These are phyloP conservation scores for Eucalyptus sp. DNA, from an alignment of 345 rosid species.

Conservation along the genomic window DNA sequence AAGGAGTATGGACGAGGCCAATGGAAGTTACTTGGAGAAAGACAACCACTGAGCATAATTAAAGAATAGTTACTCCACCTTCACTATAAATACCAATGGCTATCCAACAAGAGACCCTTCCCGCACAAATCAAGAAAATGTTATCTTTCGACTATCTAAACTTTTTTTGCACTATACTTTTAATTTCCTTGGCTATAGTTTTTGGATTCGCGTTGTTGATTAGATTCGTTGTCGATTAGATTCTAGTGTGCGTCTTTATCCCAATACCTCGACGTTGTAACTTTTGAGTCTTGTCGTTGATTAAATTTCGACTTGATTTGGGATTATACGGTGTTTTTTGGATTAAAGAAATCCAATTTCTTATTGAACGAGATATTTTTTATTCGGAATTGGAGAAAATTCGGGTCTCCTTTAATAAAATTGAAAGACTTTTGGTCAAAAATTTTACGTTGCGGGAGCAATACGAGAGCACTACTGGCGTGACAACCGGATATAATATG, in stretches of 20 bases:
- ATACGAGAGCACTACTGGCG: neutral
- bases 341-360: neutral
- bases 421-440: neutral
- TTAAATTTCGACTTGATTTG: too few relatives aligned
- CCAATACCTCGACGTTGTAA: accelerated
- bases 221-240: neutral
- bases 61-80: neutral
- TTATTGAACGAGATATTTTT: neutral
- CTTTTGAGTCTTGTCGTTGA: neutral
- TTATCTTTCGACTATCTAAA: neutral
- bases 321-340: neutral
- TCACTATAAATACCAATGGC: neutral
- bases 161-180: neutral
- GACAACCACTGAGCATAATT: neutral
- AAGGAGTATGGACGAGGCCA: neutral
- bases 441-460: neutral
- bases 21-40: neutral
- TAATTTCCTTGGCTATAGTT: neutral
- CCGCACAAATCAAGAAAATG: neutral
- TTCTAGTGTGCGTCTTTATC: neutral
- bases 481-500: neutral
- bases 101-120: neutral
- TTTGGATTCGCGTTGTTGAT: neutral
- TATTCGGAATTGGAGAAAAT: too few relatives aligned
- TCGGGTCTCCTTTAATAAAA: neutral